phyloP scores from a whole-genome alignment of 352 stramenopile species.

The Globisporangium nunn region DNA sequence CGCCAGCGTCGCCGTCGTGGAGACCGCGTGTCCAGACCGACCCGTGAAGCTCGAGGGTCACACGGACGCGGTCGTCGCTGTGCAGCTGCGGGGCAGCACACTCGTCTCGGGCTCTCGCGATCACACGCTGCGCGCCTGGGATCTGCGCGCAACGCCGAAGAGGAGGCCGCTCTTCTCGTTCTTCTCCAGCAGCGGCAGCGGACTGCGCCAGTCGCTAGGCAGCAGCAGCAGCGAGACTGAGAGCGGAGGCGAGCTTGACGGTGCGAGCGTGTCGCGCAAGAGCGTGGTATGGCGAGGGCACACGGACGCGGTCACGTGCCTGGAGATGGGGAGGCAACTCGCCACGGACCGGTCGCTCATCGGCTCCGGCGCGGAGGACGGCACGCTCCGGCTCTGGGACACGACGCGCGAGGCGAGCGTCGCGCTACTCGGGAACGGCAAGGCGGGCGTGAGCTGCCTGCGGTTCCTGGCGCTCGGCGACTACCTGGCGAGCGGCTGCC shows the following conservation, averaged over 20 bases:
- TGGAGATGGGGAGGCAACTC: constrained; percentile 72
- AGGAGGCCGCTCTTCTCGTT: constrained; percentile 62
- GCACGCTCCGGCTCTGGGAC: constrained; percentile 71
- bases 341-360: constrained; percentile 46
- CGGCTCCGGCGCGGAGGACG: constrained; percentile 59
- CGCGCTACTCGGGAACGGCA: constrained; percentile 33
- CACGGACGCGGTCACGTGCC: constrained; percentile 45
- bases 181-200: constrained; percentile 26
- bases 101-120: constrained; percentile 69
- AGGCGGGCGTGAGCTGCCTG: constrained; percentile 43
- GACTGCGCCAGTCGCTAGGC: constrained; percentile 2
- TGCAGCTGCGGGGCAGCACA: constrained; percentile 52
- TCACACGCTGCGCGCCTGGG: constrained; percentile 65
- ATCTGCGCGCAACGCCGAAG: constrained; percentile 50
- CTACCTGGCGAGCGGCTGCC: constrained; percentile 51
- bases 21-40: constrained; percentile 26
- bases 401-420: constrained; percentile 53
- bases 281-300: constrained; percentile 64
- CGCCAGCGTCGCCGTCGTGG: constrained; percentile 31
- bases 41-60: constrained; percentile 48
- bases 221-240: constrained; percentile 9
- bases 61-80: constrained; percentile 36
- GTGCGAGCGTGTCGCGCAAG: constrained; percentile 43
- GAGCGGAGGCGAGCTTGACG: constrained; percentile 38
- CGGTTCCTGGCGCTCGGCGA: constrained; percentile 58